phyloP scores from a whole-genome alignment of 1,284 basidiomycete genomes.

The Cutaneotrichosporon sp. region DNA sequence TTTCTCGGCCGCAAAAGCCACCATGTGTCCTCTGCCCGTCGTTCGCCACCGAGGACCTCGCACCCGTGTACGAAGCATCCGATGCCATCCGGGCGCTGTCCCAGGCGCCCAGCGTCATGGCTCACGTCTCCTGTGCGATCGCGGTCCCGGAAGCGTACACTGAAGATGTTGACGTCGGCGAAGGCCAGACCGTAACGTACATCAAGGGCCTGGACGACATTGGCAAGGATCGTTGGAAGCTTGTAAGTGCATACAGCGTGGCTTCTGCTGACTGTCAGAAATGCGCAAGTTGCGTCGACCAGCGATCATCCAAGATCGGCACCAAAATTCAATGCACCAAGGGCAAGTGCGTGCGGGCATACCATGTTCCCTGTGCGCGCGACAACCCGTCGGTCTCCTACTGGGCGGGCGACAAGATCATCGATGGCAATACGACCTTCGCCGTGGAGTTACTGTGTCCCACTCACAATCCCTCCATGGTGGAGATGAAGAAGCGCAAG shows the following conservation, averaged over 20 bases:
- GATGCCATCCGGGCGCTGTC: constrained; percentile 11
- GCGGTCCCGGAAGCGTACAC: constrained; percentile 82
- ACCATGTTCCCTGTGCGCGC: constrained; percentile 83
- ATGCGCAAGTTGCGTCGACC: constrained; percentile 74
- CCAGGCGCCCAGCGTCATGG: constrained; percentile 9
- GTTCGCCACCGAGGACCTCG: constrained; percentile 55
- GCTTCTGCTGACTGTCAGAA: constrained; percentile 56
- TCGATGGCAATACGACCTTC: constrained; percentile 28
- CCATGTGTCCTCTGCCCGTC: constrained; percentile 81
- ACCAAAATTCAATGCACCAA: constrained; percentile 92
- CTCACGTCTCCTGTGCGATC: constrained; percentile 67
- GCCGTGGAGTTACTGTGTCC: constrained; percentile 69
- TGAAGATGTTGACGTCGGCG: constrained; percentile 54
- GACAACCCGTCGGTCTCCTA: constrained; percentile 24
- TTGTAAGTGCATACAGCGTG: constrained; percentile 57
- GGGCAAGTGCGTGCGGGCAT: constrained; percentile 83
- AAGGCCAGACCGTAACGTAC: constrained; percentile 31
- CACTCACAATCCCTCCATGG: constrained; percentile 73
- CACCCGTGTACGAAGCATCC: constrained; percentile 53
- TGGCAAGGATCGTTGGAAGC: constrained; percentile 80
- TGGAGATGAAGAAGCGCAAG: constrained; percentile 11
- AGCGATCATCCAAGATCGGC: constrained; percentile 65
- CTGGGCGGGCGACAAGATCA: constrained; percentile 18
- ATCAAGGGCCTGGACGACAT: constrained; percentile 79
- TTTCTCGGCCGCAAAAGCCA: constrained; percentile 4